A percentile compares a stretch with the other conserved stretches of the same genome.
Conservation (phyloP, 306 rosid genomes). For the Fragaria ananassa region DNA sequence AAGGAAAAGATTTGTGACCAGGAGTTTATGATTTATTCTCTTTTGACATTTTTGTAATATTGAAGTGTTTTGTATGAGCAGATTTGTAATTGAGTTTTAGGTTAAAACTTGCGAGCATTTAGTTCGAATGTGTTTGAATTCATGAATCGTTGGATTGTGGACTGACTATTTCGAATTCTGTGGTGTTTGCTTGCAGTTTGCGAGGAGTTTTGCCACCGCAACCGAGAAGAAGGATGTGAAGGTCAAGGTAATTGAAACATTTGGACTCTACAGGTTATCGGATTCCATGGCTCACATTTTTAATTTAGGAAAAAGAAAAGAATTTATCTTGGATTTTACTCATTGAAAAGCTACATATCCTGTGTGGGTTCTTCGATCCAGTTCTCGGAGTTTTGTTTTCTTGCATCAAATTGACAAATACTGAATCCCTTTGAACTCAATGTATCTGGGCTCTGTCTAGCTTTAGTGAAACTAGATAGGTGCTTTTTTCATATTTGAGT, state of each 20-base stretch:
- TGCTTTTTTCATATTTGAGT: not conserved
- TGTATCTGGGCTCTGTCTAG: not conserved
- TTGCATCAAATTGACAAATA: not conserved
- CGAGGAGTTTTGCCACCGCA: conserved; percentile 52
- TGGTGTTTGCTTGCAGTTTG: conserved; percentile 47
- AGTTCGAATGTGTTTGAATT: not conserved
- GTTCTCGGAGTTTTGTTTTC: no score
- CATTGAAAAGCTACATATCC: not conserved
- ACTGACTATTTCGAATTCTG: conserved; percentile 13
- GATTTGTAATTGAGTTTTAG: not conserved
- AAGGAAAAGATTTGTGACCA: not conserved
- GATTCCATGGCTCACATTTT: not conserved
- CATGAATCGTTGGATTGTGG: not conserved
- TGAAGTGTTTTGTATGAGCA: not conserved
- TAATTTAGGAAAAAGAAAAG: not conserved
- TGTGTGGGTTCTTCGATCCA: no score
- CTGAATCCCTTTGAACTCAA: not conserved
- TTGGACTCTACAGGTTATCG: not conserved
- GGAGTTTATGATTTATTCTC: not conserved
- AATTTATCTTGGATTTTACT: not conserved
- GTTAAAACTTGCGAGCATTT: not conserved
- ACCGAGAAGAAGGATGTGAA: conserved; percentile 50
- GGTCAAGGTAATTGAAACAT: conserved; percentile 54
- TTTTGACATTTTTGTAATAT: not conserved
- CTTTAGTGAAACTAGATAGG: not conserved